These are phyloP conservation scores for Naumovozyma baii DNA, from an alignment of 805 yeast species.

Conservation along the genomic window DNA sequence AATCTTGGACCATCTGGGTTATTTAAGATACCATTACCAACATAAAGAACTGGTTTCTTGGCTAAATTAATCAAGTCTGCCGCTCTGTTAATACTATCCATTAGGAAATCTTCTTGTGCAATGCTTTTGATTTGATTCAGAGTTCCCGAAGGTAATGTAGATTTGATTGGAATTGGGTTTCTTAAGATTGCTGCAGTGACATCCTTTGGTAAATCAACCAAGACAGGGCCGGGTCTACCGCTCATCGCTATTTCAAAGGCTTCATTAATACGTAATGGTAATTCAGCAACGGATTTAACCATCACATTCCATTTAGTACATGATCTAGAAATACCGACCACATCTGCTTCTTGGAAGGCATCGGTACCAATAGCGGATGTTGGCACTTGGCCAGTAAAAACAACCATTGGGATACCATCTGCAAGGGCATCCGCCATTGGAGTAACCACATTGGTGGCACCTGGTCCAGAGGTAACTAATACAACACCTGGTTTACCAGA, in stretches of 20 bases:
- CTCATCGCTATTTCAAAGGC: conserved; percentile 94
- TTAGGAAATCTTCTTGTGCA: conserved; percentile 64
- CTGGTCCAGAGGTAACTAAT: conserved; percentile 96
- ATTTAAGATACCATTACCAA: conserved; percentile 83
- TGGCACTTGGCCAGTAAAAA: conserved; percentile 95
- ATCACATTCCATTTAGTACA: conserved; percentile 99
- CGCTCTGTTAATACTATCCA: conserved; percentile 63
- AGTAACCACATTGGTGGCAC: conserved; percentile 97
- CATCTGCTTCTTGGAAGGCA: conserved; percentile 98
- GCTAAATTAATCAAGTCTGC: conserved; percentile 73
- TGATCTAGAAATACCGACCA: conserved; percentile 89
- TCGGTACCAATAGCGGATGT: conserved; percentile 95
- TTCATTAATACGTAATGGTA: conserved; percentile 92
- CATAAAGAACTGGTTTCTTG: conserved; percentile 80
- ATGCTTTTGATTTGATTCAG: conserved; percentile 59
- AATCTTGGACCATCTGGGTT: conserved; percentile 69
- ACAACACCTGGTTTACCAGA: conserved; percentile 95
- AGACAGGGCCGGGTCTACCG: conserved; percentile 97
- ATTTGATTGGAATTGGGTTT: conserved; percentile 71
- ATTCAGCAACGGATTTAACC: conserved; percentile 90
- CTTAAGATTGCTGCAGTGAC: conserved; percentile 88
- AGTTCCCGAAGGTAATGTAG: conserved; percentile 66
- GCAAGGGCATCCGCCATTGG: conserved; percentile 96
- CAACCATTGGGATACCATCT: conserved; percentile 96
- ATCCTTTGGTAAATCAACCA: conserved; percentile 95